Evolutionary conservation across 148 eudicot genomes (phyloP).

Genomic region (Beta vulgaris): DNA sequence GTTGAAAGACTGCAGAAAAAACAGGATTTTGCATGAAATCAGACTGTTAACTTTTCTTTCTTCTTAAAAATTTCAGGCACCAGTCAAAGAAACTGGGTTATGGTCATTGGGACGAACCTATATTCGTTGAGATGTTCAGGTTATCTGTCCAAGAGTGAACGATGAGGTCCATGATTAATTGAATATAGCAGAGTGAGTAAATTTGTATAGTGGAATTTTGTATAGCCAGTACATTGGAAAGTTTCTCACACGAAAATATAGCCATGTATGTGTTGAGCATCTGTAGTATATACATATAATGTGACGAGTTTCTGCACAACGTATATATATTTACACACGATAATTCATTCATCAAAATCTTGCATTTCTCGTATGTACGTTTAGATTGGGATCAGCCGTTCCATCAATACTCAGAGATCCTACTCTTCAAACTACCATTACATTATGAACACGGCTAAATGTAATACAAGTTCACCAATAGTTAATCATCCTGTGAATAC

Average conservation of each 20-base stretch:
- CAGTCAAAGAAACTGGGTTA: slow-evolving; percentile 75
- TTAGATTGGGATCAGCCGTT: not conserved
- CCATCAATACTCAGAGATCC: not conserved
- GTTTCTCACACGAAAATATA: slow-evolving; percentile 1
- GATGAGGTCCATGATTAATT: not conserved
- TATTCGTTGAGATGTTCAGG: slow-evolving; percentile 48
- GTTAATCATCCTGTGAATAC: no score
- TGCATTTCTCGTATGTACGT: not conserved
- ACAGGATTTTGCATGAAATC: not conserved
- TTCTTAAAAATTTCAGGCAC: slow-evolving; percentile 48
- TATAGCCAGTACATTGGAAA: not conserved
- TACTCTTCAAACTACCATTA: no score
- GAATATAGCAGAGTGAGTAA: not conserved
- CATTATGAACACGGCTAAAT: no score
- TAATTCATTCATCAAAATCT: not conserved
- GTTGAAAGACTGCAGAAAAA: not conserved
- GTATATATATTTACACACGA: not conserved
- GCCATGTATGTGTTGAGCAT: not conserved
- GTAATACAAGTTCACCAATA: no score
- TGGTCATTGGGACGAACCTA: slow-evolving; percentile 89
- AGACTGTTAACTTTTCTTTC: slow-evolving; percentile 8
- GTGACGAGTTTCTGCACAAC: not conserved
- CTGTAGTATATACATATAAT: not conserved
- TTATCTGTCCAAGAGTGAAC: not conserved
- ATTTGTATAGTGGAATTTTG: slow-evolving; percentile 20